Evolutionary conservation across 1,284 basidiomycete genomes (phyloP).

Genomic region (Leccinum colubrinum): DNA sequence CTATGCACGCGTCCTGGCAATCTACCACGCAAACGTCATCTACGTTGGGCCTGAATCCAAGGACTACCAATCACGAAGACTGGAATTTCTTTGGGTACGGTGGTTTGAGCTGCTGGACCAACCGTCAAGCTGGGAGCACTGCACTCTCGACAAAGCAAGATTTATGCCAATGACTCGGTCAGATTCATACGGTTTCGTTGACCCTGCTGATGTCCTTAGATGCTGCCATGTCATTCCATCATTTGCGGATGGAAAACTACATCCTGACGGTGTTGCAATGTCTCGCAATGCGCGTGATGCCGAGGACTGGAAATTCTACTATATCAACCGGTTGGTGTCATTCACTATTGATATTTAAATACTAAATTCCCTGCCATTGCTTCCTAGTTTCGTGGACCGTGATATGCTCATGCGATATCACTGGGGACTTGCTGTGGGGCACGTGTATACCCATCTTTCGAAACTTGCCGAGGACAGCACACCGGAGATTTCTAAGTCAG

Average conservation of each 20-base stretch:
- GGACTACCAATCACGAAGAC: background rate
- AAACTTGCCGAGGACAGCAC: background rate
- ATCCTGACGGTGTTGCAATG: background rate
- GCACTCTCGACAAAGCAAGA: background rate
- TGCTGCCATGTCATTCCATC: background rate
- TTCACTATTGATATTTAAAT: background rate
- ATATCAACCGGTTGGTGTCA: background rate
- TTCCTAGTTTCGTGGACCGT: background rate
- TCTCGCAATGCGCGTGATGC: background rate
- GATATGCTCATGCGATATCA: background rate
- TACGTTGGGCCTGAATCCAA: background rate
- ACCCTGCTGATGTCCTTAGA: background rate
- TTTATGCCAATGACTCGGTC: background rate
- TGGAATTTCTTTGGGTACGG: background rate
- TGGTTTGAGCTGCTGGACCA: background rate
- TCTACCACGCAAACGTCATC: background rate
- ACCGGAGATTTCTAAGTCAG: background rate
- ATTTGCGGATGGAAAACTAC: background rate
- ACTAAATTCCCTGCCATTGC: background rate
- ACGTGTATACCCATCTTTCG: background rate
- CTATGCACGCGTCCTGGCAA: background rate
- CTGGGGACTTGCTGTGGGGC: background rate
- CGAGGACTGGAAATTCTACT: background rate
- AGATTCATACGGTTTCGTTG: background rate
- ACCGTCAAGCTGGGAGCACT: background rate